A percentile compares a stretch with the other conserved stretches of the same genome.
Conservation (phyloP, 1,284 basidiomycete species). For the Ceratobasidium sp. region DNA sequence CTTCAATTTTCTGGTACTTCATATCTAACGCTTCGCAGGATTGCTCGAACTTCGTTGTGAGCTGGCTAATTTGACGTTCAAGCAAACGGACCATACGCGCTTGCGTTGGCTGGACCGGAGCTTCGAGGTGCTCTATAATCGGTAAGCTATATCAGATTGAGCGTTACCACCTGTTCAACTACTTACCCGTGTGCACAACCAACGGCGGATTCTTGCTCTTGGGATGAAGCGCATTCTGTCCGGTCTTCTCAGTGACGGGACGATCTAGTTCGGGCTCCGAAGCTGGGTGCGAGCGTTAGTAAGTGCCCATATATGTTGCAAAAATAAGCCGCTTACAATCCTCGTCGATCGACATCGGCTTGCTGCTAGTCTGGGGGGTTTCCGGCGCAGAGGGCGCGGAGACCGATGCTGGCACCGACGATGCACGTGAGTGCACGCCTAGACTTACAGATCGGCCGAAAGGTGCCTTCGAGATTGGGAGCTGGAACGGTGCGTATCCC, state of each 20-base stretch:
- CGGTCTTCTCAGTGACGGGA: background rate
- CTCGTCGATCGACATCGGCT: background rate
- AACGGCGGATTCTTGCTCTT: background rate
- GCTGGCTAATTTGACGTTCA: background rate
- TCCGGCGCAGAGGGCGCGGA: background rate
- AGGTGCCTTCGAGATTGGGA: background rate
- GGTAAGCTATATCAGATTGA: background rate
- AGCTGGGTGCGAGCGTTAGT: background rate
- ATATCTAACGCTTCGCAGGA: background rate
- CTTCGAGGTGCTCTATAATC: background rate
- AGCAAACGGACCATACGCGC: background rate
- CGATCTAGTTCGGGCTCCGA: background rate
- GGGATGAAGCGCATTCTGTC: background rate
- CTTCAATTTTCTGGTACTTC: background rate
- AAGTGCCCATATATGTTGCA: background rate
- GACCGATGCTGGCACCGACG: background rate
- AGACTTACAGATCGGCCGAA: background rate
- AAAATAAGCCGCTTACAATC: background rate
- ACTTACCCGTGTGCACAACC: background rate
- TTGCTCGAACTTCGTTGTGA: background rate
- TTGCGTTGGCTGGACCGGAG: no score
- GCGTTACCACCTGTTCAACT: background rate
- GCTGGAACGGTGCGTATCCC: conserved; percentile 9
- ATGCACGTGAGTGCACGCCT: background rate
- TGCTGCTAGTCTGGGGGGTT: background rate